Conservation (phyloP, 805 yeast species). For the Priceomyces fermenticarens region DNA sequence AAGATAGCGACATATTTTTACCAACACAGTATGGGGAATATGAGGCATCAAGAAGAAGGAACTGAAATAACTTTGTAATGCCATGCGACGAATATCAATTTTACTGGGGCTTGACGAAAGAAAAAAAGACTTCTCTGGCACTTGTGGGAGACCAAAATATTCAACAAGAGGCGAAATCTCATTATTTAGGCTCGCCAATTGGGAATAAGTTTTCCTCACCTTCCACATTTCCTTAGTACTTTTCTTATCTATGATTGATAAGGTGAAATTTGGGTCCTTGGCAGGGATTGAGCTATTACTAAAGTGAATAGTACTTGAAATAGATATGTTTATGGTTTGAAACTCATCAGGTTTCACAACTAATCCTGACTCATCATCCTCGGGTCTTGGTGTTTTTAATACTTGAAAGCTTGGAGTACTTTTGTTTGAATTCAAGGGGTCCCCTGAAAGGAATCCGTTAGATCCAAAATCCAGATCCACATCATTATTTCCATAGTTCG, state of each 20-base stretch:
- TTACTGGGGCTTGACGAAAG: slow-evolving; percentile 57
- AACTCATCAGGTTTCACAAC: slow-evolving; percentile 61
- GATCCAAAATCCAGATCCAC: not conserved
- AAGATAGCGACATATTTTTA: slow-evolving; percentile 59
- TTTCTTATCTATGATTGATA: slow-evolving; percentile 62
- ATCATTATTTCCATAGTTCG: no score
- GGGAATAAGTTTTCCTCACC: slow-evolving; percentile 60
- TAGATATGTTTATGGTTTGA: slow-evolving; percentile 45
- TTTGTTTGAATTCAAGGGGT: slow-evolving; percentile 3
- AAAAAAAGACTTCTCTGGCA: slow-evolving; percentile 66
- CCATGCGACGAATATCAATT: slow-evolving; percentile 57
- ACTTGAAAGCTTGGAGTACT: slow-evolving; percentile 12
- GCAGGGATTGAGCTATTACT: slow-evolving; percentile 23
- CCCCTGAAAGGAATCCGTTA: slow-evolving; percentile 9
- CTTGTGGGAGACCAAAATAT: slow-evolving; percentile 53
- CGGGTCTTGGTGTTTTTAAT: slow-evolving; percentile 20
- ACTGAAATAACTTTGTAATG: slow-evolving; percentile 57
- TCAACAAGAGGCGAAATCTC: slow-evolving; percentile 52
- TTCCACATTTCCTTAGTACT: slow-evolving; percentile 70
- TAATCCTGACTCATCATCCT: slow-evolving; percentile 43
- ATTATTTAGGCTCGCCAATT: slow-evolving; percentile 59
- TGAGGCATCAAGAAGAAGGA: slow-evolving; percentile 56
- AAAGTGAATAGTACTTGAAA: slow-evolving; percentile 45
- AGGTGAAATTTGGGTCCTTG: slow-evolving; percentile 59
- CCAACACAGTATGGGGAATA: slow-evolving; percentile 51